These are phyloP conservation scores for Populus simonii DNA, from an alignment of 345 rosid genomes.

Conservation along the genomic window DNA sequence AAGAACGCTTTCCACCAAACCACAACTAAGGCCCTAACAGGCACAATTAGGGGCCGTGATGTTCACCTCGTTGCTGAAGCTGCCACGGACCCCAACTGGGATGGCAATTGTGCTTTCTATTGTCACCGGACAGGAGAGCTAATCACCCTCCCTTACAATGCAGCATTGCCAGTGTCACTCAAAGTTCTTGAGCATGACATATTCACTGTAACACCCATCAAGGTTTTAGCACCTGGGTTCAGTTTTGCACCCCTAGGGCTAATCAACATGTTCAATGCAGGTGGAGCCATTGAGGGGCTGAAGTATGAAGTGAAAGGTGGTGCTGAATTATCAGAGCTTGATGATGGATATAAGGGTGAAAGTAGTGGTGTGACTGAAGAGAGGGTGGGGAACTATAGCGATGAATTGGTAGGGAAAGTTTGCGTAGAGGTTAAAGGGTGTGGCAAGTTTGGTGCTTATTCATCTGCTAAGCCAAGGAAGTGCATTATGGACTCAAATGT, in stretches of 20 bases:
- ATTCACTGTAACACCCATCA: slow-evolving; percentile 63
- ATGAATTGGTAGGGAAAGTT: slow-evolving; percentile 47
- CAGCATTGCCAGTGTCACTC: slow-evolving; percentile 69
- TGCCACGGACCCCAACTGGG: slow-evolving; percentile 59
- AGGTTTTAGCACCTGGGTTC: slow-evolving; percentile 47
- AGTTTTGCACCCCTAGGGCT: slow-evolving; percentile 81
- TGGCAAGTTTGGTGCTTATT: slow-evolving; percentile 73
- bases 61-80: slow-evolving; percentile 79
- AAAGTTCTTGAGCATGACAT: slow-evolving; percentile 65
- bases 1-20: slow-evolving; percentile 78
- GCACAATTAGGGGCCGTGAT: slow-evolving; percentile 58
- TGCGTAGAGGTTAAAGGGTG: slow-evolving; percentile 65
- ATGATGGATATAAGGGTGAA: slow-evolving; percentile 17
- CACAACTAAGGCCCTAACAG: slow-evolving; percentile 45
- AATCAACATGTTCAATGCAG: slow-evolving; percentile 74
- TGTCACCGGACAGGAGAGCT: slow-evolving; percentile 51
- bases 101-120: slow-evolving; percentile 63
- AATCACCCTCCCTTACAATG: slow-evolving; percentile 51
- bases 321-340: slow-evolving; percentile 17
- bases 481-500: slow-evolving; percentile 51
- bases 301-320: slow-evolving; percentile 42
- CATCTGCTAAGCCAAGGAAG: slow-evolving; percentile 62
- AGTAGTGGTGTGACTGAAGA: neutral
- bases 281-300: slow-evolving; percentile 76
- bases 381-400: slow-evolving; percentile 28